Evolutionary conservation across 139 green algal species (phyloP).

Genomic region (Chlamydomonas sphaeroides): DNA sequence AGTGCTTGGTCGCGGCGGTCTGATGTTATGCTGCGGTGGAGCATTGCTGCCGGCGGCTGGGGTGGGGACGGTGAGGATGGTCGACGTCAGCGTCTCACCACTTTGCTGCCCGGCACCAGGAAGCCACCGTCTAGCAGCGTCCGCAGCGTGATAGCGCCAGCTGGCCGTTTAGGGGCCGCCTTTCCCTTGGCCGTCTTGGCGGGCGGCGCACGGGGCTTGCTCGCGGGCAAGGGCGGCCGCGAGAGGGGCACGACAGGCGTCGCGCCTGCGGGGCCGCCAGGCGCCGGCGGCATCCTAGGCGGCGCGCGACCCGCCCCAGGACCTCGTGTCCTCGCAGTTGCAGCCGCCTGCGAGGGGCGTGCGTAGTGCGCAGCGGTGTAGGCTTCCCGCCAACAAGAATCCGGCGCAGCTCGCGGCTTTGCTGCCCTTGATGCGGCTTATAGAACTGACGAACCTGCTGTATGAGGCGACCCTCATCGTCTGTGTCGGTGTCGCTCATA

Average conservation of each 20-base stretch:
- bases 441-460: conserved; percentile 48
- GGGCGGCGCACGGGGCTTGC: neutral
- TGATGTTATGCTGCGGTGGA: too few relatives aligned
- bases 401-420: too few relatives aligned
- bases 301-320: neutral
- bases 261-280: neutral
- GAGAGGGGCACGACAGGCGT: neutral
- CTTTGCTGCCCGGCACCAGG: conserved; percentile 69
- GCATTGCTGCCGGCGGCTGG: too few relatives aligned
- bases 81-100: too few relatives aligned
- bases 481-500: conserved; percentile 62
- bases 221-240: neutral
- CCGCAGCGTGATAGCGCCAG: conserved; percentile 70
- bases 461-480: conserved; percentile 64
- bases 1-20: too few relatives aligned
- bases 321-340: neutral
- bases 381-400: too few relatives aligned
- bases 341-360: conserved; percentile 16
- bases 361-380: too few relatives aligned
- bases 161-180: conserved; percentile 28
- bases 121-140: conserved; percentile 79
- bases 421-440: too few relatives aligned
- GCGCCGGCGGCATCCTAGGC: too few relatives aligned
- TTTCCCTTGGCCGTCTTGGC: conserved; percentile 8
- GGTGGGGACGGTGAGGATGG: too few relatives aligned